Percentiles rank a stretch among this genome's conserved stretches.
Conservation (phyloP, 164 flowering plant species). For the Kalanchoe fedtschenkoi region DNA sequence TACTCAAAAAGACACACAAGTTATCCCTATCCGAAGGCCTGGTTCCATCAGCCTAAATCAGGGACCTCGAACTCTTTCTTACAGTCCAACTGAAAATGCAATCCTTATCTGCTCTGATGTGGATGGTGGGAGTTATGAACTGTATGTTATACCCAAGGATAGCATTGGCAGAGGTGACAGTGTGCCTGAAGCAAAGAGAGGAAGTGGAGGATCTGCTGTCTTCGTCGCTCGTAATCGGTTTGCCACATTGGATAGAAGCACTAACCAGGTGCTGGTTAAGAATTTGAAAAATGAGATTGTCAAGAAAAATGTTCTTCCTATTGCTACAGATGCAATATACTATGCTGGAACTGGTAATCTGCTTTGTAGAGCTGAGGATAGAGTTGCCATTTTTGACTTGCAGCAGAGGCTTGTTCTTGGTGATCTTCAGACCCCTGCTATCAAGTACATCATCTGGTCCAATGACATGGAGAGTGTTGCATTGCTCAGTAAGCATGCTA, state of each 20-base stretch:
- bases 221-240: conserved; percentile 75
- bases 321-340: conserved; percentile 61
- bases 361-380: conserved; percentile 76
- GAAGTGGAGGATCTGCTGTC: conserved; percentile 64
- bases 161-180: conserved; percentile 51
- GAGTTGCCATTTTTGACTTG: conserved; percentile 69
- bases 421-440: conserved; percentile 66
- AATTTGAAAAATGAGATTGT: conserved; percentile 74
- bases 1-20: conserved; percentile 62
- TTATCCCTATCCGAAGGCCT: conserved; percentile 64
- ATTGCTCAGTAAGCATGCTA: conserved; percentile 80
- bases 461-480: conserved; percentile 89
- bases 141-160: conserved; percentile 62
- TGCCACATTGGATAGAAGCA: conserved; percentile 75
- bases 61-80: conserved; percentile 63
- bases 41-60: conserved; percentile 64
- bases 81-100: conserved; percentile 76
- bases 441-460: conserved; percentile 78
- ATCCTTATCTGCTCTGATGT: conserved; percentile 70
- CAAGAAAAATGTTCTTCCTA: conserved; percentile 55
- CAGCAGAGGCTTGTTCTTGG: conserved; percentile 78
- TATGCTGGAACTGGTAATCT: conserved; percentile 86
- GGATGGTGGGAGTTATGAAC: conserved; percentile 85
- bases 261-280: conserved; percentile 64
- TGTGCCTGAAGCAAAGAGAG: conserved; percentile 63